Conservation (phyloP, 2,329 filamentous ascomycete genomes). For the Sporothrix curviconia region DNA sequence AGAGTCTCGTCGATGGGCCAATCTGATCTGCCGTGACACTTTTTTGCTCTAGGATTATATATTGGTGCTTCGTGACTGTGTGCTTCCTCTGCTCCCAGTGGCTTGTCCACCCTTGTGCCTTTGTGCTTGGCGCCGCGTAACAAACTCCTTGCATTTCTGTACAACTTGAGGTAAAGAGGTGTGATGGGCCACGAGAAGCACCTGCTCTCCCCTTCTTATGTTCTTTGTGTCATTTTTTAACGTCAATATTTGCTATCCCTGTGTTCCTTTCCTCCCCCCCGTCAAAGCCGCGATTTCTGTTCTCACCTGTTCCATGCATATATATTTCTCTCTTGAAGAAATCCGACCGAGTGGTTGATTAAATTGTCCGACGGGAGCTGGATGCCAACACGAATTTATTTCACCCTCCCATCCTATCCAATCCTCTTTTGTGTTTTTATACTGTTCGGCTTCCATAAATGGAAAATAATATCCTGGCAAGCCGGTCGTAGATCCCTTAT, state of each 20-base stretch:
- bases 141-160: conserved; percentile 2
- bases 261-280: too few species aligned
- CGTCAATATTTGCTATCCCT: too few species aligned
- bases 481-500: too few species aligned
- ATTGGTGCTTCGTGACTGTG: not conserved
- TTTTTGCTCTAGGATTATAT: not conserved
- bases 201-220: too few species aligned
- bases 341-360: not conserved
- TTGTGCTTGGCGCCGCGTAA: not conserved
- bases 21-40: not conserved
- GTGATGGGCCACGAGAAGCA: too few species aligned
- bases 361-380: not conserved
- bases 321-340: not conserved
- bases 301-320: too few species aligned
- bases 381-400: not conserved
- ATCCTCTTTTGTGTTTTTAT: not conserved
- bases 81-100: not conserved
- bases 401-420: too few species aligned
- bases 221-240: too few species aligned
- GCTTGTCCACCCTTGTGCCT: not conserved
- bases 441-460: not conserved
- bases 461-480: too few species aligned
- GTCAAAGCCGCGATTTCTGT: too few species aligned
- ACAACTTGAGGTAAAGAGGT: too few species aligned
- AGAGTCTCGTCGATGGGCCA: too few species aligned